Evolutionary conservation across 2,329 filamentous ascomycete genomes (phyloP), one percentile per base, ranked within the genome.

Genomic region (Fusarium nematophilum): DNA sequence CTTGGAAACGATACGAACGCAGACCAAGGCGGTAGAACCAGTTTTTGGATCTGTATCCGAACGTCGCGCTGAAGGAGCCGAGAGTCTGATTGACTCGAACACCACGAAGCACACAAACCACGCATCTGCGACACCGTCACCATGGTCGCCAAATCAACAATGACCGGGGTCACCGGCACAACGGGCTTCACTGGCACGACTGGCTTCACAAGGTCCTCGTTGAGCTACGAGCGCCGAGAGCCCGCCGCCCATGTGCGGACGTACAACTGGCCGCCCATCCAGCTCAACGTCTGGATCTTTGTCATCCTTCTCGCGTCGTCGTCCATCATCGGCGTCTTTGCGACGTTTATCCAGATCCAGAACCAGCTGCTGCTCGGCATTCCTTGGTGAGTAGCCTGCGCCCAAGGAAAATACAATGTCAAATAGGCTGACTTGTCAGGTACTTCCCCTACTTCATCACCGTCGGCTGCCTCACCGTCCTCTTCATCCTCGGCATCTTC

Each of bases 391-490:
- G 80, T 75, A 21, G 4, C 6, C 9, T 7, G 2, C 2, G 9
- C n/a, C n/a, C n/a, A n/a, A n/a, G n/a, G n/a, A n/a, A n/a, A n/a
- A n/a, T n/a, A n/a, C n/a, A n/a, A n/a, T n/a, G n/a, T n/a, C n/a
- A n/a, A n/a, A n/a, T n/a, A n/a, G 27, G 9, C 6, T 10, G 9
- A 29, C 26, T 8, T 18, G 17, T 3, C 65, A 89, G 86, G 86
- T 89, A 89, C 73, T 89, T 90, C 61, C 79, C 86, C 8, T 90
- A 89, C 78, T 86, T 81, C 72, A 83, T 90, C 49, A 85, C 84
- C 15, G 82, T 86, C 49, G 75, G 76, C 21, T 69, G 78, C 15
- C 83, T 93, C 18, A 83, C 83, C 2, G 83, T 92, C 13, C 65
- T 84, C 56, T 93, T 90, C 76, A 86, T 94, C 54, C 70, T 85